phyloP scores from a whole-genome alignment of 306 rosid genomes.

The Citrullus colocynthis region DNA sequence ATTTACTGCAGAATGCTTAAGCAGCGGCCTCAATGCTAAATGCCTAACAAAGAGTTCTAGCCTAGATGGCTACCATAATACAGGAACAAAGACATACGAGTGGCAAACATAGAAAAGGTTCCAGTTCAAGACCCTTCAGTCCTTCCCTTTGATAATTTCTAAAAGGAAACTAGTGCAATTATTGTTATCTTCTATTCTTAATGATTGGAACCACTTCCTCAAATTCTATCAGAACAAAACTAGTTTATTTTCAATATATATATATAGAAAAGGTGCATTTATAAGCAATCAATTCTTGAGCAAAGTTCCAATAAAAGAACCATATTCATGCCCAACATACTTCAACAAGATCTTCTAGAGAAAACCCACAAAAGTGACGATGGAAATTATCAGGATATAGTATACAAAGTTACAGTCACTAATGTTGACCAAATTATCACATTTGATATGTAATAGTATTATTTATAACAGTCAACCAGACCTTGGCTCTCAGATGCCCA shows the following conservation, averaged over 20 bases:
- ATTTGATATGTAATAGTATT: background rate
- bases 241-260: background rate
- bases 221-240: background rate
- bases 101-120: background rate
- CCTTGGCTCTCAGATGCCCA: slow-evolving; percentile 99
- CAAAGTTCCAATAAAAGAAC: background rate
- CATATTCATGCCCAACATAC: background rate
- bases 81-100: background rate
- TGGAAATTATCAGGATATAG: background rate
- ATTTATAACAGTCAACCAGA: slow-evolving; percentile 15
- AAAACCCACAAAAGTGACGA: background rate
- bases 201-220: background rate
- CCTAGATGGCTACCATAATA: background rate
- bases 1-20: background rate
- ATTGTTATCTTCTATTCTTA: background rate
- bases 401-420: background rate
- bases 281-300: background rate
- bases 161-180: background rate
- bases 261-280: background rate
- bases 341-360: background rate
- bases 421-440: background rate
- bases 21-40: background rate
- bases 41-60: background rate
- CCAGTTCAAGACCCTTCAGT: background rate
- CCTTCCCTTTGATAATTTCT: background rate